Base-by-base conservation (phyloP, 2,329 filamentous ascomycete genomes). In the Xylariaceae sp. region DNA sequence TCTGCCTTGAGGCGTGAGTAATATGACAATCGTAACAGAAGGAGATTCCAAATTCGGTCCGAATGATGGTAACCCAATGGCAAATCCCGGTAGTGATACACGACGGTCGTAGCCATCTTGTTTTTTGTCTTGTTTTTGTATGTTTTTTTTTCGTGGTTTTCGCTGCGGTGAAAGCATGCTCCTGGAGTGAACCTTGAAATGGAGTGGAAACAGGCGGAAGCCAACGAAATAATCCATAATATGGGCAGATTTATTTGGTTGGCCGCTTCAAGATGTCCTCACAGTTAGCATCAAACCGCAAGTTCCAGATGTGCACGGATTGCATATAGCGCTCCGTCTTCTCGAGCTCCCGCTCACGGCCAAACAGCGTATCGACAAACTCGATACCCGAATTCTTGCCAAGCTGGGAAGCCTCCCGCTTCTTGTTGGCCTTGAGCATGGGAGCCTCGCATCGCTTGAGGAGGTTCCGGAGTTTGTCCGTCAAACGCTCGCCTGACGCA, bases 341-440 rank as follows among this genome's bases (percentile, higher is more conserved):
- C 73, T 92, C 87, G 57, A 97, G 81, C 77, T 97, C 90, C 64
- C 92, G 85, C 72, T 97, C 93, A 64, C 89, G 87, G 65, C 92
- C 93, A 69, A 97, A 97, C 68, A 99, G 90, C 55, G 91, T 92
- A 73, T 97, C 88, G 70, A 99, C 93, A 70, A 99, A 97, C 78
- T 97, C 92, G 67, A 89, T 88, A 55, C 94, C 94, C 56, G 91
- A 91, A 73, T 91, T 93, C 80, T 92, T 92, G 72, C 92, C 93
- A 75, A 97, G 89, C 73, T 87, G 87, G 56, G 85, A 76, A 47
- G 82, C 76, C 61, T 86, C 84, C 74, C 87, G 87, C 67, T 80
- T 81, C 75, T 90, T 93, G 67, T 88, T 88, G 49, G 88, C 89
- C 78, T 89, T 91, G 79, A 94, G 89, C 94, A 99, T 99, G 73